Evolutionary conservation across 495 filamentous ascomycete species (phyloP).

Genomic region (Lophiostoma macrostomum): DNA sequence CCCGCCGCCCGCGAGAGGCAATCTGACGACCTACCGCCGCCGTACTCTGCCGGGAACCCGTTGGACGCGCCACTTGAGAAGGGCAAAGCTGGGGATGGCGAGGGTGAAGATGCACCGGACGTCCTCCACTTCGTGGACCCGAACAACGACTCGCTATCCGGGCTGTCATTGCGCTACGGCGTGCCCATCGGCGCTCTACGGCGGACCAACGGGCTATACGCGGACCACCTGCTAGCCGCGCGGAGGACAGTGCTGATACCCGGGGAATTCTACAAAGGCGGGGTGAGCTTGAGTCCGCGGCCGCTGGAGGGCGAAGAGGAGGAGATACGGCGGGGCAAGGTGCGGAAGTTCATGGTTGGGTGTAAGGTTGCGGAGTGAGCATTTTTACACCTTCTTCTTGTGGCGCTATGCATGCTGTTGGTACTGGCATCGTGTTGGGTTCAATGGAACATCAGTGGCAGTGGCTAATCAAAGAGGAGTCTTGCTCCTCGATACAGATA

Average conservation of each 20-base stretch:
- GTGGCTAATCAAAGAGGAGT: conserved; percentile 30
- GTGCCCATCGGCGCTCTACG: conserved; percentile 57
- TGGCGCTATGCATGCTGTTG: too few species aligned
- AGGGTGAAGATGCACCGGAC: conserved; percentile 47
- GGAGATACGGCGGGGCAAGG: conserved; percentile 59
- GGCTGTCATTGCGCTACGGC: conserved; percentile 64
- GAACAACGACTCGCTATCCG: conserved; percentile 57
- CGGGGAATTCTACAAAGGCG: conserved; percentile 59
- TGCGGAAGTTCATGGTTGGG: conserved; percentile 67
- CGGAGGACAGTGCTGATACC: conserved; percentile 68
- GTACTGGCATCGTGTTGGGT: background rate
- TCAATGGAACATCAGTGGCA: background rate
- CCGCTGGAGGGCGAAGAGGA: conserved; percentile 68
- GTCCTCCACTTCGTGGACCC: conserved; percentile 67
- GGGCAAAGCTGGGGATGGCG: conserved; percentile 15
- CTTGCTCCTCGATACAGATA: conserved; percentile 50
- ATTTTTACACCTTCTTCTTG: background rate
- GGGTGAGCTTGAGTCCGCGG: conserved; percentile 59
- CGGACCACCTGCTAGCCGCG: conserved; percentile 63
- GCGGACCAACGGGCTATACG: conserved; percentile 58
- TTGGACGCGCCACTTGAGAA: conserved; percentile 37
- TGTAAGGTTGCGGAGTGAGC: conserved; percentile 65
- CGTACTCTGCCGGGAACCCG: conserved; percentile 38
- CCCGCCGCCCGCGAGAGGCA: conserved; percentile 32
- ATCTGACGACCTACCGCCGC: conserved; percentile 33